Evolutionary conservation across 495 filamentous ascomycete genomes (phyloP).

Genomic region (Penicillium lividum): DNA sequence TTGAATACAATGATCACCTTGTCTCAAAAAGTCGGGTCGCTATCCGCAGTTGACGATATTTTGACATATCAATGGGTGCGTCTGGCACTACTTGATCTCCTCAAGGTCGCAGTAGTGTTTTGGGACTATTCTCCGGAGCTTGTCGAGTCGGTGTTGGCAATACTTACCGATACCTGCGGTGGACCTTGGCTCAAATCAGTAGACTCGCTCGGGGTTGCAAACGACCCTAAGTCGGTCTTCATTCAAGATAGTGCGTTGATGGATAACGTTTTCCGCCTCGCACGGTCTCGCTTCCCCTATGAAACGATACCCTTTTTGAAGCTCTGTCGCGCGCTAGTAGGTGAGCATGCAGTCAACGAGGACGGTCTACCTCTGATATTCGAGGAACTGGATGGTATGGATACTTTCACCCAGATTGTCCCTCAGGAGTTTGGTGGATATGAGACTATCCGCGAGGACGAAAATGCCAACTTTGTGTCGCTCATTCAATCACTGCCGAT

Average conservation of each 20-base stretch:
- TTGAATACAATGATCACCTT: constrained; percentile 65
- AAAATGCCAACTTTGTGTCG: constrained; percentile 67
- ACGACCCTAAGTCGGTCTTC: constrained; percentile 53
- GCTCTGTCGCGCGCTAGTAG: constrained; percentile 57
- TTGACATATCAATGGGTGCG: constrained; percentile 52
- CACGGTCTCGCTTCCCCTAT: constrained; percentile 79
- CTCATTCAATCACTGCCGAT: constrained; percentile 44
- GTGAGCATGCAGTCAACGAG: constrained; percentile 42
- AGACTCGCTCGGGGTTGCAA: constrained; percentile 33
- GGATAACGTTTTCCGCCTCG: constrained; percentile 56
- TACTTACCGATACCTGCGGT: constrained; percentile 47
- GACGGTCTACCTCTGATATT: constrained; percentile 52
- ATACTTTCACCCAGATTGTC: constrained; percentile 72
- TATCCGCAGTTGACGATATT: constrained; percentile 43
- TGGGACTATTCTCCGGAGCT: constrained; percentile 69
- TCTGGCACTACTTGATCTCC: constrained; percentile 61
- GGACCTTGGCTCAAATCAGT: constrained; percentile 34
- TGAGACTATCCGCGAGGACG: constrained; percentile 75
- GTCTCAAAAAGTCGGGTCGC: constrained; percentile 40
- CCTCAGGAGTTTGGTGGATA: constrained; percentile 67
- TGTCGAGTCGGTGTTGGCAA: constrained; percentile 59
- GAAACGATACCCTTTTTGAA: constrained; percentile 81
- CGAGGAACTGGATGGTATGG: constrained; percentile 59
- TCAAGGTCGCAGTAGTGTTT: constrained; percentile 56
- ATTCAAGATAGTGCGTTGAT: constrained; percentile 57